phyloP scores from a whole-genome alignment of 78 protist genomes.

The Monocercomonoides exilis region DNA sequence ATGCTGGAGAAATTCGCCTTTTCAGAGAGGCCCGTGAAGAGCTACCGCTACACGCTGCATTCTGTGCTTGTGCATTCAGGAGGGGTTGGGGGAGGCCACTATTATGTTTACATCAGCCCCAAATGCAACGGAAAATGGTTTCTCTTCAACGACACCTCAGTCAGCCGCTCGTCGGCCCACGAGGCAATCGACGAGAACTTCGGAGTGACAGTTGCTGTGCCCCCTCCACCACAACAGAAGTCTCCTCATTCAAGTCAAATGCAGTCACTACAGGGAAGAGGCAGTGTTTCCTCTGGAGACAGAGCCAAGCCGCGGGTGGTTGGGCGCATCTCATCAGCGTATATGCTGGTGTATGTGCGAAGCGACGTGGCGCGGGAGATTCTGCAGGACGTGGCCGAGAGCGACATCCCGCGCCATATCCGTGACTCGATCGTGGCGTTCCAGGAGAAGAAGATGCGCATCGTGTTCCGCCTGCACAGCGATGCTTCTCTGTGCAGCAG shows the following conservation, averaged over 20 bases:
- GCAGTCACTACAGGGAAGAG: no score
- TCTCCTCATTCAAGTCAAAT: neutral
- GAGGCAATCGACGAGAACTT: conserved; percentile 63
- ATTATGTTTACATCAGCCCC: conserved; percentile 75
- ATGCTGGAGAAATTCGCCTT: neutral
- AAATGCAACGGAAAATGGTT: neutral
- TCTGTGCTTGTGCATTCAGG: conserved; percentile 92
- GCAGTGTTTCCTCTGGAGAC: no score
- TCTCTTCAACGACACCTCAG: conserved; percentile 82
- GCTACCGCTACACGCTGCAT: conserved; percentile 27
- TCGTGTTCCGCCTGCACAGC: no score
- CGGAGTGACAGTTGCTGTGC: conserved; percentile 45
- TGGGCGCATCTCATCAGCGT: conserved; percentile 56
- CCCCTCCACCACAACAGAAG: neutral
- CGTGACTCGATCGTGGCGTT: no score
- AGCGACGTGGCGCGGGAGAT: conserved; percentile 20
- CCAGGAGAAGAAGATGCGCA: no score
- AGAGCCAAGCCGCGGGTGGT: no score
- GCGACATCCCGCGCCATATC: conserved; percentile 31
- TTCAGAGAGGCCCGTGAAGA: neutral
- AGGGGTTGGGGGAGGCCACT: conserved; percentile 86
- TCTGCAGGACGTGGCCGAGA: conserved; percentile 26
- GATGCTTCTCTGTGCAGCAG: no score
- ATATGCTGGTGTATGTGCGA: conserved; percentile 83
- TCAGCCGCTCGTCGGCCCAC: conserved; percentile 9